Base-by-base conservation (phyloP, 2,329 filamentous ascomycete genomes). In the Ramularia endophylla region DNA sequence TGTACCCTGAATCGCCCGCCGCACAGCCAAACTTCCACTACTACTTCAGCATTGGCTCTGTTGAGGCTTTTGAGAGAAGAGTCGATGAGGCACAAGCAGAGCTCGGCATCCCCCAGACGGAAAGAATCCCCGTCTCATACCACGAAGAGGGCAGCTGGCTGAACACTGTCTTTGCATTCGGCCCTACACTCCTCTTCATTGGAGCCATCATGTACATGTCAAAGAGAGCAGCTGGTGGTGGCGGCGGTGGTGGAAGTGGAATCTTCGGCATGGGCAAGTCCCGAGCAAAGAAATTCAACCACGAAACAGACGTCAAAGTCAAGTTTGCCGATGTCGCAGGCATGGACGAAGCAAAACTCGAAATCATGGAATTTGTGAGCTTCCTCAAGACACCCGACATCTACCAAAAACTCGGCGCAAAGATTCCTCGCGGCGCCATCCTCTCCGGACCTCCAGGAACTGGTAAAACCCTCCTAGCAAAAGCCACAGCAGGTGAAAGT, bases 311-410 rank as follows among this genome's bases (percentile, higher is more conserved):
- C 43, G 78, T 98, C 70, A 95, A 94, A 69, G 89, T 94, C 65
- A 97, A 95, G 67, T 98, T 98, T 63, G 74, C 86, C 34, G 92
- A 98, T 62, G 92, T 98, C 31, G 92, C 92, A 30, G 92, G 92
- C 53, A 90, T 97, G 81, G 92, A 98, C 63, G 92, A 98, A 68
- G 92, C 92, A 43, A 98, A 98, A 75, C 74, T 81, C 42, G 92
- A 98, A 67, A 98, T 98, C 55, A 95, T 97, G 88, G 92, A 98
- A 66, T 98, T 98, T 58, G 92, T 98, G 54, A 89, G 85, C 62
- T 98, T 98, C 73, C 69, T 98, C 49, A 90, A 95, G 72, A 85
- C 92, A 58, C 92, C 92, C 1, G 85, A 87, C 56, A 82, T 85
- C 51, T 98, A 95, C 68, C 83, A 95, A 69, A 86, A 85, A 65